phyloP scores from a whole-genome alignment of 2,329 filamentous ascomycete species.

The Sporothrix phasma region DNA sequence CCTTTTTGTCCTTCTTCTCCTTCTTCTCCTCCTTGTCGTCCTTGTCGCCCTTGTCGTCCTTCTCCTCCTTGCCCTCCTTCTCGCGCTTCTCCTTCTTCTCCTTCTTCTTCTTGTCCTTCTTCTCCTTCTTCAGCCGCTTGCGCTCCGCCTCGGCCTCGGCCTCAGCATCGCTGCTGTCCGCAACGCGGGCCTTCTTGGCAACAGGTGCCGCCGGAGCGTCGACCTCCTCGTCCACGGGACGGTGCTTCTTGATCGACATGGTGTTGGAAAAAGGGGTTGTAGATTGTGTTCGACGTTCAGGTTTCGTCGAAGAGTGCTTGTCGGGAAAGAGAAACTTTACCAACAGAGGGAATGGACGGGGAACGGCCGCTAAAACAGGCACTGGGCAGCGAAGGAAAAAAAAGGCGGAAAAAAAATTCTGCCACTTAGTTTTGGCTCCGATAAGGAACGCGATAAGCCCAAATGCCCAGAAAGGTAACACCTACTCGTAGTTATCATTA shows the following conservation, averaged over 20 bases:
- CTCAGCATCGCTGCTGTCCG: background rate
- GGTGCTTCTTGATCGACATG: slow-evolving; percentile 16
- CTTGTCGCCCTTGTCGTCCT: slow-evolving; percentile 6
- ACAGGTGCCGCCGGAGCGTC: background rate
- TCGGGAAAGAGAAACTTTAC: background rate
- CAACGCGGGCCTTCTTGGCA: slow-evolving; percentile 16
- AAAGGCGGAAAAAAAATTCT: slow-evolving; percentile 20
- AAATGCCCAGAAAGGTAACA: too few species aligned
- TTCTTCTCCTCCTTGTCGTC: background rate
- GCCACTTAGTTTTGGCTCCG: slow-evolving; percentile 12
- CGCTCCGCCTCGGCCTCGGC: background rate
- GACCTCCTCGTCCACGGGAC: slow-evolving; percentile 13
- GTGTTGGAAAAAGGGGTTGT: background rate
- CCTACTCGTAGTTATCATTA: too few species aligned
- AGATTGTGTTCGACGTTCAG: background rate
- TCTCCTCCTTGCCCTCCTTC: background rate
- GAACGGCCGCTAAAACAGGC: background rate
- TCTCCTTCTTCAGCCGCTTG: slow-evolving; percentile 11
- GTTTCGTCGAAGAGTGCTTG: background rate
- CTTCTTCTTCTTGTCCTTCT: slow-evolving; percentile 7
- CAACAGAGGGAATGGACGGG: background rate
- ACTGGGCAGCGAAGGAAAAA: slow-evolving; percentile 9
- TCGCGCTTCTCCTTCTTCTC: slow-evolving; percentile 8
- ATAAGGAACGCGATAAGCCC: slow-evolving; percentile 10
- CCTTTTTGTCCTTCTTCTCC: slow-evolving; percentile 5